phyloP scores from a whole-genome alignment of 176 grass and related monocot species.

The Oryza officinalis region DNA sequence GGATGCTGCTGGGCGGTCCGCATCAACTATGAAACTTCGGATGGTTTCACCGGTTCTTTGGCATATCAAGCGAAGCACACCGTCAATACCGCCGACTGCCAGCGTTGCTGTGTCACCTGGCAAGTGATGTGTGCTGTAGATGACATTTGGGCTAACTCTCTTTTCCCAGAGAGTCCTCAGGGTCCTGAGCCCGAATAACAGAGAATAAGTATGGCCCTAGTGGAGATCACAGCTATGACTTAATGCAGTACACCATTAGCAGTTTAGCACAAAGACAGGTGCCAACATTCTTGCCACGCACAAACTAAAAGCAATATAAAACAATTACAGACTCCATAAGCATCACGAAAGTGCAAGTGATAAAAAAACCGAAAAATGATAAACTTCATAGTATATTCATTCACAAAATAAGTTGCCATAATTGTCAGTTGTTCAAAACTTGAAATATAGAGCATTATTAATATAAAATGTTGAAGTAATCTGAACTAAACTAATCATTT shows the following conservation, averaged over 20 bases:
- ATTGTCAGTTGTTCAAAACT: background rate
- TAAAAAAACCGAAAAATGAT: background rate
- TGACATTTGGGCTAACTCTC: conserved; percentile 87
- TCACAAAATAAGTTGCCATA: background rate
- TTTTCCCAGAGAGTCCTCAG: conserved; percentile 82
- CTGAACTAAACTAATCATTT: background rate
- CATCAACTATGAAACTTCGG: conserved; percentile 46
- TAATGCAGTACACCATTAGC: background rate
- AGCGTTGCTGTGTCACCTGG: conserved; percentile 52
- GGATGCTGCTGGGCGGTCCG: conserved; percentile 8
- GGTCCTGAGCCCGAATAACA: conserved; percentile 52
- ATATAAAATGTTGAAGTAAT: conserved; percentile 25
- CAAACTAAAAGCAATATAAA: background rate
- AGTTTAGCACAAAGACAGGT: background rate
- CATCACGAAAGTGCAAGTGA: background rate
- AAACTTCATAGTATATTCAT: background rate
- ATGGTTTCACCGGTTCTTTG: conserved; percentile 67
- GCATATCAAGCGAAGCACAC: conserved; percentile 74
- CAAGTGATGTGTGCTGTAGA: conserved; percentile 72
- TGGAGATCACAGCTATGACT: conserved; percentile 9
- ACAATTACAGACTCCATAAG: background rate
- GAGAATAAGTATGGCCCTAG: background rate
- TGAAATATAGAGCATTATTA: background rate
- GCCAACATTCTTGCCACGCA: conserved; percentile 1
- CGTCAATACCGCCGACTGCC: conserved; percentile 73